Evolutionary conservation across 2,329 filamentous ascomycete species (phyloP).

Genomic region (Alternaria consortialis): DNA sequence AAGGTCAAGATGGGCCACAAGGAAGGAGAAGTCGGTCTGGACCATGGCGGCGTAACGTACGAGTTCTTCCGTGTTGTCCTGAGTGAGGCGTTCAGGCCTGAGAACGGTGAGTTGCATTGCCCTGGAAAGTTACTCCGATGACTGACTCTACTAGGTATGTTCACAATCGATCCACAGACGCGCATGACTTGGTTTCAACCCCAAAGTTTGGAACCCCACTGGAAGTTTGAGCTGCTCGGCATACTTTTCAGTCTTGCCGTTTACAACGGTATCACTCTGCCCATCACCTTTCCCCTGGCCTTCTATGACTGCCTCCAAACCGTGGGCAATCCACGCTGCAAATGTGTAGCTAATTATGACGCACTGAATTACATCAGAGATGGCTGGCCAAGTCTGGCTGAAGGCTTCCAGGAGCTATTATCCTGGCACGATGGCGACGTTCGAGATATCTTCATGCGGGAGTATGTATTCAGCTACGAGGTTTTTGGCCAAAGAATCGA

Average conservation of each 20-base stretch:
- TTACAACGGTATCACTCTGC: constrained; percentile 91
- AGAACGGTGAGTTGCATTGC: constrained; percentile 65
- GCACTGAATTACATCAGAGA: constrained; percentile 79
- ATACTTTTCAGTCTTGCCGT: constrained; percentile 87
- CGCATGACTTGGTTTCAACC: constrained; percentile 90
- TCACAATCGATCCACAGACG: constrained; percentile 78
- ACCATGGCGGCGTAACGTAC: constrained; percentile 94
- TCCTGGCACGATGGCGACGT: constrained; percentile 84
- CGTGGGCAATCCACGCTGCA: constrained; percentile 61
- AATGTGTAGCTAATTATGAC: not conserved
- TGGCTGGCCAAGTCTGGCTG: constrained; percentile 85
- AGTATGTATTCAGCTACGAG: constrained; percentile 83
- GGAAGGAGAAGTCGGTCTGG: constrained; percentile 87
- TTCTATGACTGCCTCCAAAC: constrained; percentile 79
- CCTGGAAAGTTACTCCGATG: constrained; percentile 1
- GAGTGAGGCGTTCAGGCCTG: constrained; percentile 78
- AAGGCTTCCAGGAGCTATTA: constrained; percentile 75
- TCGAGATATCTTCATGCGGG: constrained; percentile 81
- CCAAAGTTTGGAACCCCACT: constrained; percentile 79
- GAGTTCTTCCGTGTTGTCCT: constrained; percentile 92
- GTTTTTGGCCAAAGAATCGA: constrained; percentile 63
- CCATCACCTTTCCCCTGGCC: constrained; percentile 84
- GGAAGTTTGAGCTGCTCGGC: constrained; percentile 91
- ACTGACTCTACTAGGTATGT: constrained; percentile 64
- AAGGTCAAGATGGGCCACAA: constrained; percentile 84